Percentiles rank a stretch among this genome's conserved stretches.
Evolutionary conservation across 169 alveolate genomes (phyloP).

Genomic region (Plasmodium malariae): DNA sequence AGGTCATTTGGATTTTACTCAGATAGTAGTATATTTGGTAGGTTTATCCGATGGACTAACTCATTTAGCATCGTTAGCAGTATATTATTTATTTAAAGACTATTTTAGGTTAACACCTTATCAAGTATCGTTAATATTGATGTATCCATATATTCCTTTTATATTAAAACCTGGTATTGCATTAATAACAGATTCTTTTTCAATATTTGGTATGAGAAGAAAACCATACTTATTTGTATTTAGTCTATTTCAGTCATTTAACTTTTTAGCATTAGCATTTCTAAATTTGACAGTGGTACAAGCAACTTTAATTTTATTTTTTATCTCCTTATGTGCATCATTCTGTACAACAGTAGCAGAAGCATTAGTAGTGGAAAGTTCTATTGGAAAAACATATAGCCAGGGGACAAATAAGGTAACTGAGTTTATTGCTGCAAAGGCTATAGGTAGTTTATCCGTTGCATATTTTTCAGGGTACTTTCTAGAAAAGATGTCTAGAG

Average conservation of each 20-base stretch:
- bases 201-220: conserved; percentile 87
- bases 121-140: conserved; percentile 86
- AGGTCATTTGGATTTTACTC: conserved; percentile 45
- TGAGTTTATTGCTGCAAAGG: conserved; percentile 92
- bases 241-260: conserved; percentile 85
- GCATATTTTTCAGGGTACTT: conserved; percentile 95
- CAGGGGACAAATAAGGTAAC: conserved; percentile 90
- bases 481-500: conserved; percentile 90
- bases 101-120: conserved; percentile 83
- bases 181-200: conserved; percentile 85
- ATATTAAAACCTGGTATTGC: conserved; percentile 88
- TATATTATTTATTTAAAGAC: conserved; percentile 91
- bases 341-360: conserved; percentile 93
- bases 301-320: conserved; percentile 28
- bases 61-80: conserved; percentile 91
- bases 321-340: conserved; percentile 39
- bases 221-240: conserved; percentile 89
- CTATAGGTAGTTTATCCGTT: conserved; percentile 92
- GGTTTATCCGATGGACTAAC: conserved; percentile 93
- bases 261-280: conserved; percentile 86
- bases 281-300: conserved; percentile 77
- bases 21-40: conserved; percentile 85
- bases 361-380: conserved; percentile 86
- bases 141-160: conserved; percentile 92
- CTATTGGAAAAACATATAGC: conserved; percentile 59